Percentiles rank a stretch among this genome's conserved stretches.
Conservation (phyloP, 108 stramenopile genomes). For the Fragilaria crotonensis region DNA sequence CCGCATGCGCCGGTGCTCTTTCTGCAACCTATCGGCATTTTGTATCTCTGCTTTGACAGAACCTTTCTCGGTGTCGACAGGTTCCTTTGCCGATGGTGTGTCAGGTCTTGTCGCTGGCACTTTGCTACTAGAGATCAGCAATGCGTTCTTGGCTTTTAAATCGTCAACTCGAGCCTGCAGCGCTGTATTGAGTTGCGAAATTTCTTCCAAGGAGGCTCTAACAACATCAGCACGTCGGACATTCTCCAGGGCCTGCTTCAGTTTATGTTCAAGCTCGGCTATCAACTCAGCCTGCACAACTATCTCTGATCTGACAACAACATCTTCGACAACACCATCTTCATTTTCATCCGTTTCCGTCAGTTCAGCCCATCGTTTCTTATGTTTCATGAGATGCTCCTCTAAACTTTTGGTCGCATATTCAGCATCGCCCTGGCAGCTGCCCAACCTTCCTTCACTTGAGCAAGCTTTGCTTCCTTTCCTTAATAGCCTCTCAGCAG, state of each 20-base stretch:
- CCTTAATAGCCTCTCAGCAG: constrained; percentile 35
- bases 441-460: constrained; percentile 53
- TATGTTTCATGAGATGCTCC: constrained; percentile 57
- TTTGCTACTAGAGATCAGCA: constrained; percentile 37
- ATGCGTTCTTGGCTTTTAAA: constrained; percentile 58
- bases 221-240: constrained; percentile 65
- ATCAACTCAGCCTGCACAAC: constrained; percentile 42
- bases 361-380: constrained; percentile 66
- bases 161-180: constrained; percentile 65
- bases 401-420: constrained; percentile 47
- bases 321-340: constrained; percentile 5
- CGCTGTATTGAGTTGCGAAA: constrained; percentile 58
- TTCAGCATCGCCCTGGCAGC: constrained; percentile 57
- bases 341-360: constrained; percentile 19
- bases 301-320: constrained; percentile 4
- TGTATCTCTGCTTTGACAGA: too few species aligned
- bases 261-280: constrained; percentile 68
- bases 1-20: constrained; percentile 46
- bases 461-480: constrained; percentile 26
- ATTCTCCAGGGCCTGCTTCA: constrained; percentile 76
- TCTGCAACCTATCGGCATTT: constrained; percentile 64
- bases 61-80: not conserved
- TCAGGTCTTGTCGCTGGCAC: not conserved
- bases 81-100: not conserved
- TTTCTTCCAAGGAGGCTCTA: constrained; percentile 53